Percentiles rank a stretch among this genome's conserved stretches.
phyloP scores from a whole-genome alignment of 2,329 filamentous ascomycete species.

The Fusarium sp. region DNA sequence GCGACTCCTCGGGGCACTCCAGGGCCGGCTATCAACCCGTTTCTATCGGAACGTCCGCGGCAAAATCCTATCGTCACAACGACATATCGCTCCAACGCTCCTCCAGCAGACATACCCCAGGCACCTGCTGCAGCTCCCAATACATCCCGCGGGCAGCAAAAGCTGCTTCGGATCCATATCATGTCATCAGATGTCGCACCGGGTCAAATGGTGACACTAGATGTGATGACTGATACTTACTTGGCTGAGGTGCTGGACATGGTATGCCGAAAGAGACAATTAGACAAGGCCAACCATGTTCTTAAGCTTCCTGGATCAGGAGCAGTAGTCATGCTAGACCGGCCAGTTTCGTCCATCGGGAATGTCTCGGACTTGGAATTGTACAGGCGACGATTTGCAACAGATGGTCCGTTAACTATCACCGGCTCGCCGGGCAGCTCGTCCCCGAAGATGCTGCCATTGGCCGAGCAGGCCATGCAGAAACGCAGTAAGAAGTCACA shows the following conservation, averaged over 20 bases:
- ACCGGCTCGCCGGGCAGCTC: slow-evolving; percentile 75
- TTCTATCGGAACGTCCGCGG: slow-evolving; percentile 51
- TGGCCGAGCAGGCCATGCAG: slow-evolving; percentile 56
- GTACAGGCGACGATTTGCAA: slow-evolving; percentile 77
- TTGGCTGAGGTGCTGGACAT: slow-evolving; percentile 83
- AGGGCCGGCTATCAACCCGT: slow-evolving; percentile 46
- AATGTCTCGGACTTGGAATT: slow-evolving; percentile 80
- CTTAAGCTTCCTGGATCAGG: slow-evolving; percentile 80
- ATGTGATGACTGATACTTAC: slow-evolving; percentile 85
- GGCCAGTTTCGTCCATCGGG: slow-evolving; percentile 81
- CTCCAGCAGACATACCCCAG: slow-evolving; percentile 67
- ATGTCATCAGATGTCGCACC: slow-evolving; percentile 74
- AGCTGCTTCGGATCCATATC: slow-evolving; percentile 78
- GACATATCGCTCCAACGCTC: slow-evolving; percentile 64
- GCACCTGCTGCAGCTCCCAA: slow-evolving; percentile 56
- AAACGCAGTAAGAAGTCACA: slow-evolving; percentile 63
- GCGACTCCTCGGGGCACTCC: slow-evolving; percentile 43
- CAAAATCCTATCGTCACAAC: slow-evolving; percentile 71
- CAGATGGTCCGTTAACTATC: slow-evolving; percentile 76
- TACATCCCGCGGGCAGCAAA: slow-evolving; percentile 70
- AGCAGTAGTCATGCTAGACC: slow-evolving; percentile 79
- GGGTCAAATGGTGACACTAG: slow-evolving; percentile 77
- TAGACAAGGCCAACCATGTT: slow-evolving; percentile 83
- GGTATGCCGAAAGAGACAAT: slow-evolving; percentile 78
- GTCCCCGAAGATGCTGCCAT: slow-evolving; percentile 72